Evolutionary conservation across 164 flowering plant genomes (phyloP).

Genomic region (Santalum album): DNA sequence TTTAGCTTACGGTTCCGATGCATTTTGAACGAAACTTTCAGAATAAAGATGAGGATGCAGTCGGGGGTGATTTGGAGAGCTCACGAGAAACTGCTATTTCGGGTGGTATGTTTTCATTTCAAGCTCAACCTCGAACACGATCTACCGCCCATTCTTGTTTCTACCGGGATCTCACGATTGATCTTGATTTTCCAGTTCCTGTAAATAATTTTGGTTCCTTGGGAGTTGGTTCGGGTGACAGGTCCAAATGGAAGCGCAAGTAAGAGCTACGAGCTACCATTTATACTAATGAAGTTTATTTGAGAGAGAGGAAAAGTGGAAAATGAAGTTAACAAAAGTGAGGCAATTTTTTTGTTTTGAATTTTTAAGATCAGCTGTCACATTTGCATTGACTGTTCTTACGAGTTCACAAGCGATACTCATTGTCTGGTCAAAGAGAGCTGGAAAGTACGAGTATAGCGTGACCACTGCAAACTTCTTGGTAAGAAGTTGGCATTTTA

Average conservation of each 20-base stretch:
- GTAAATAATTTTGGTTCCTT: constrained; percentile 18
- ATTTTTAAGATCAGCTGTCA: constrained; percentile 55
- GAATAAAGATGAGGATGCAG: constrained; percentile 31
- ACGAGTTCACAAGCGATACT: constrained; percentile 96
- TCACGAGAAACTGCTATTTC: constrained; percentile 37
- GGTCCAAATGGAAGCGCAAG: constrained; percentile 71
- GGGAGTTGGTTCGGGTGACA: constrained; percentile 28
- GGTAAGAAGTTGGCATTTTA: too few species aligned
- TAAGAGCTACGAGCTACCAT: constrained; percentile 31
- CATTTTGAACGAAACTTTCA: too few species aligned
- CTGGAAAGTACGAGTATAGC: constrained; percentile 96
- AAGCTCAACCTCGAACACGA: background rate
- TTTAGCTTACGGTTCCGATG: too few species aligned
- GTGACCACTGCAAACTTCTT: constrained; percentile 92
- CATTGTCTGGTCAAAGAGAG: constrained; percentile 98
- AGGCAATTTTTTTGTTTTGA: background rate
- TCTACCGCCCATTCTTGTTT: background rate
- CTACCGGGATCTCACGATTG: background rate
- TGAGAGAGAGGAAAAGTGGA: too few species aligned
- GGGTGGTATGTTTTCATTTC: constrained; percentile 21
- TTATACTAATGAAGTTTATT: background rate
- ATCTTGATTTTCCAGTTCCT: constrained; percentile 24
- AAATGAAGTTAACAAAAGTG: background rate
- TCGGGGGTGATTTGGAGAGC: constrained; percentile 45
- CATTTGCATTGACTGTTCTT: constrained; percentile 72